phyloP scores from a whole-genome alignment of 441 rosid genomes.

The Pelargonium cotyledonis region DNA sequence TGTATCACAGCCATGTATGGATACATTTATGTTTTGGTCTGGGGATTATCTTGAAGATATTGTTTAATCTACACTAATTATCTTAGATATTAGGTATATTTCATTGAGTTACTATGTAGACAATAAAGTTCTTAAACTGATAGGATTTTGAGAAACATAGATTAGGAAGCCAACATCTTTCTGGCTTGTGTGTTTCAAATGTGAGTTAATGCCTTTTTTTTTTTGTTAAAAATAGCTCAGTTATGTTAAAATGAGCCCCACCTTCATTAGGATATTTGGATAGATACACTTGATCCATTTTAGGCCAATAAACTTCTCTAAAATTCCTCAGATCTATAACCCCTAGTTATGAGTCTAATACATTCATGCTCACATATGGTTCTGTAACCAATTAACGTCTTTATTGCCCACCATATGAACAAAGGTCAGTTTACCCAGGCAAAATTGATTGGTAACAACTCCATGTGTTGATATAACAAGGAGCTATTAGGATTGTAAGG shows the following conservation, averaged over 20 bases:
- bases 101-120: neutral
- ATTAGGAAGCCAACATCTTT: neutral
- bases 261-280: neutral
- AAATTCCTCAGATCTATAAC: neutral
- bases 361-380: neutral
- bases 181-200: neutral
- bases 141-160: neutral
- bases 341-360: neutral
- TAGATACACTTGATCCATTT: neutral
- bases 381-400: neutral
- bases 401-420: neutral
- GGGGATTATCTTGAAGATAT: neutral
- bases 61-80: neutral
- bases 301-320: too few species aligned
- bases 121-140: neutral
- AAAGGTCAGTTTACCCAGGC: neutral
- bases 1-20: too few species aligned
- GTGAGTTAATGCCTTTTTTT: neutral
- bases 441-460: neutral
- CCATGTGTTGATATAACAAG: neutral
- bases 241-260: neutral
- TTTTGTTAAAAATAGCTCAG: neutral
- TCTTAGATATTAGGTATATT: neutral
- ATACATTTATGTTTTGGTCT: neutral
- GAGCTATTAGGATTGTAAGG: neutral